phyloP scores from a whole-genome alignment of 352 stramenopile species.

The Phytophthora cactorum region DNA sequence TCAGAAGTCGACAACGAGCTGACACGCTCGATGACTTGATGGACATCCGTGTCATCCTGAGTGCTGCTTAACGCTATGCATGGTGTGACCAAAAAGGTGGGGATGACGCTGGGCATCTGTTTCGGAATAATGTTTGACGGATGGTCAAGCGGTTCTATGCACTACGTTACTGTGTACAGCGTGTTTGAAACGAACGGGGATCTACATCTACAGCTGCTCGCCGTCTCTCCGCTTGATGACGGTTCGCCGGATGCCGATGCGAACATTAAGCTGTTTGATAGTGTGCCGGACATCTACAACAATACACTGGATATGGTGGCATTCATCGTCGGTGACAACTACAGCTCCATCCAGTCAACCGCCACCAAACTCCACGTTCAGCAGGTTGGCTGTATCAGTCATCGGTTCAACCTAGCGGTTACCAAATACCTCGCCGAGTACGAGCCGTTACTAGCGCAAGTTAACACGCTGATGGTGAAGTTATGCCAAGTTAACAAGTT shows the following conservation, averaged over 20 bases:
- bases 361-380: background rate
- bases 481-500: constrained; percentile 3
- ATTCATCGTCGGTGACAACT: constrained; percentile 2
- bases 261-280: constrained; percentile 7
- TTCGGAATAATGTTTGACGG: background rate
- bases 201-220: constrained; percentile 1
- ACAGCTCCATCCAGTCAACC: background rate
- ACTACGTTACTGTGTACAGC: constrained; percentile 4
- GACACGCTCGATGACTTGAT: background rate
- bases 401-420: constrained; percentile 1
- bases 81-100: constrained; percentile 10
- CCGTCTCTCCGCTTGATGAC: constrained; percentile 5
- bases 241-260: constrained; percentile 8
- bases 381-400: constrained; percentile 5
- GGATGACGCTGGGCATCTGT: background rate
- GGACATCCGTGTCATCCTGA: background rate
- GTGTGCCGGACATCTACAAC: constrained; percentile 17
- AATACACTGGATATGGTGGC: constrained; percentile 16
- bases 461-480: background rate
- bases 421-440: background rate
- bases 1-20: constrained; percentile 11
- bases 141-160: background rate
- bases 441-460: background rate
- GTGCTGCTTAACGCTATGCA: constrained; percentile 1
- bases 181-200: background rate